These are phyloP conservation scores for Eucalyptus curtisii DNA, from an alignment of 345 rosid genomes.

Conservation along the genomic window DNA sequence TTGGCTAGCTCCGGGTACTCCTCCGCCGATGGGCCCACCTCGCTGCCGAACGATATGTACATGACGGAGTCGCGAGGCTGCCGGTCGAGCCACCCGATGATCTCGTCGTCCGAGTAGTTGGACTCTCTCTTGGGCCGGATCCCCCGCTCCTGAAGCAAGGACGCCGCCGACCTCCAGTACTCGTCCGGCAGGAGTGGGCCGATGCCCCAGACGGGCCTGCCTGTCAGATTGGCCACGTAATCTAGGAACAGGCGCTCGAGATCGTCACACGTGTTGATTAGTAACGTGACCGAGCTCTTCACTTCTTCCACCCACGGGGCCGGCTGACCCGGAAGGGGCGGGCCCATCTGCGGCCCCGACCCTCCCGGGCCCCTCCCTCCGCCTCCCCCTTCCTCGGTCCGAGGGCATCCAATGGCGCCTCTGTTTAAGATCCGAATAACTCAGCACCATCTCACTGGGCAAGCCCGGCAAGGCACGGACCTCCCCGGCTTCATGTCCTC, in stretches of 20 bases:
- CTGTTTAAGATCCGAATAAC: constrained; percentile 19
- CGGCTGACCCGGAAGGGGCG: constrained; percentile 18
- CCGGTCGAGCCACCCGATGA: constrained; percentile 10
- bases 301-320: constrained; percentile 29
- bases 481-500: constrained; percentile 15
- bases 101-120: constrained; percentile 4
- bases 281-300: constrained; percentile 9
- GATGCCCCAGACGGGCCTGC: constrained; percentile 20
- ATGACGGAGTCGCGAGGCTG: constrained; percentile 9
- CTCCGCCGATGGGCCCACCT: constrained; percentile 4
- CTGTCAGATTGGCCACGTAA: constrained; percentile 7
- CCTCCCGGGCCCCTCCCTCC: neutral
- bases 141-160: neutral
- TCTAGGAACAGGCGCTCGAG: constrained; percentile 29
- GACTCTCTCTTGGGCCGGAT: constrained; percentile 1
- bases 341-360: neutral
- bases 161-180: constrained; percentile 7
- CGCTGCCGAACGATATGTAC: constrained; percentile 16
- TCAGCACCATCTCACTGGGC: constrained; percentile 24
- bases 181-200: constrained; percentile 20
- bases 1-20: constrained; percentile 7
- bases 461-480: constrained; percentile 20
- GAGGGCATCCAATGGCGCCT: neutral
- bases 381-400: neutral
- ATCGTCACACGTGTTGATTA: constrained; percentile 30